These are phyloP conservation scores for Margaritispora aquatica DNA, from an alignment of 495 filamentous ascomycete genomes.

Conservation along the genomic window DNA sequence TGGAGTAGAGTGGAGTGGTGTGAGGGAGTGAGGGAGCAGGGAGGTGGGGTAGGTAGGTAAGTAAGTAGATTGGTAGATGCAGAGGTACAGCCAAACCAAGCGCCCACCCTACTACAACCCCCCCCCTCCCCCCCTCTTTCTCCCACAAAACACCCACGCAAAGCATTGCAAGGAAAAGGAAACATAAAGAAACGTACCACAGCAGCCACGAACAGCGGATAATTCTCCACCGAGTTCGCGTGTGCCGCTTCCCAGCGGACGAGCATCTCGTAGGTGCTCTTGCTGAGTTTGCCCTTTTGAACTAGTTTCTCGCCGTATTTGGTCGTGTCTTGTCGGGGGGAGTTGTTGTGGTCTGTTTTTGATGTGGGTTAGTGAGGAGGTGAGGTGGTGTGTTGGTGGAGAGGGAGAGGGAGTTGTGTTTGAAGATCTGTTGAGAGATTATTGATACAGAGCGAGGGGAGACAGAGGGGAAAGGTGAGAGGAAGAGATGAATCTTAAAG, in stretches of 20 bases:
- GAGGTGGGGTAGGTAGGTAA: not conserved
- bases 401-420: conserved; percentile 36
- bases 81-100: not conserved
- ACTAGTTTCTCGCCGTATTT: conserved; percentile 42
- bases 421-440: conserved; percentile 32
- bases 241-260: conserved; percentile 42
- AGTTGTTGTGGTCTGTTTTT: conserved; percentile 42
- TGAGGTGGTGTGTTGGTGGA: too few relatives aligned
- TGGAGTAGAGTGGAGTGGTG: not conserved
- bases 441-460: conserved; percentile 37
- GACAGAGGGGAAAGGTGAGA: not conserved
- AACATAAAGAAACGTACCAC: conserved; percentile 18
- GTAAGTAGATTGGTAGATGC: not conserved
- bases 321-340: conserved; percentile 38
- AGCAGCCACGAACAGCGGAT: conserved; percentile 37
- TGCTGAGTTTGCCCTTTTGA: conserved; percentile 40
- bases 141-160: not conserved
- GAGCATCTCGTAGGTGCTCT: conserved; percentile 35
- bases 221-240: conserved; percentile 43
- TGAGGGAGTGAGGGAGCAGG: not conserved
- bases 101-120: too few relatives aligned
- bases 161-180: not conserved
- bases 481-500: not conserved
- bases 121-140: too few relatives aligned
- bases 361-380: too few relatives aligned